phyloP scores from a whole-genome alignment of 768 basidiomycete genomes.

The Naganishia friedmannii region DNA sequence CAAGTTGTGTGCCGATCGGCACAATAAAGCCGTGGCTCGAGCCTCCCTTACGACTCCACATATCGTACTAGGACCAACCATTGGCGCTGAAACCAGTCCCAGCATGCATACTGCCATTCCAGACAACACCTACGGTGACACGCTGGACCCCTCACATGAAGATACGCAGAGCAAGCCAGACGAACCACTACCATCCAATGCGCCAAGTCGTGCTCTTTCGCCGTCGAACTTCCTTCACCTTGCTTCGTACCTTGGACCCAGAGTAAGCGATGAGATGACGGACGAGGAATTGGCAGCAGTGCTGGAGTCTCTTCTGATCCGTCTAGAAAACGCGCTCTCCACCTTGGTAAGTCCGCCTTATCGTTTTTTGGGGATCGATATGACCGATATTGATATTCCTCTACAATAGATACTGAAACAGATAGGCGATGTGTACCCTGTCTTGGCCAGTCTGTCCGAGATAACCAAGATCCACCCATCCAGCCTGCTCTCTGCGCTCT shows the following conservation, averaged over 20 bases:
- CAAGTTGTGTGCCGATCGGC: slow-evolving; percentile 28
- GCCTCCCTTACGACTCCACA: neutral
- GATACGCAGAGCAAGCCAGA: neutral
- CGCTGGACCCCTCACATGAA: neutral
- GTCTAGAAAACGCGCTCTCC: slow-evolving; percentile 71
- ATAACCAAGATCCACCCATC: slow-evolving; percentile 17
- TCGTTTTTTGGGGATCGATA: neutral
- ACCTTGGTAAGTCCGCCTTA: slow-evolving; percentile 44
- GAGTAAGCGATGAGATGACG: slow-evolving; percentile 65
- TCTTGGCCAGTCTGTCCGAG: slow-evolving; percentile 18
- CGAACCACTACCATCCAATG: neutral
- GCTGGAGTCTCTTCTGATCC: slow-evolving; percentile 70
- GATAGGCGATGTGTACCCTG: slow-evolving; percentile 8
- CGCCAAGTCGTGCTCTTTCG: slow-evolving; percentile 7
- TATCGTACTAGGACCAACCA: slow-evolving; percentile 14
- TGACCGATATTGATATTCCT: neutral
- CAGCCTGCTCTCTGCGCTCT: slow-evolving; percentile 13
- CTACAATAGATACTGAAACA: slow-evolving; percentile 7
- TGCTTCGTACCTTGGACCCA: slow-evolving; percentile 55
- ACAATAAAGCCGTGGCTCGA: slow-evolving; percentile 34
- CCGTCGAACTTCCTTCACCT: slow-evolving; percentile 54
- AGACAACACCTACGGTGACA: neutral
- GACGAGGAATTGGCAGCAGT: slow-evolving; percentile 70
- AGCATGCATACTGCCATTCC: neutral
- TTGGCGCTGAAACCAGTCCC: neutral